Conservation (phyloP, 495 filamentous ascomycete species). For the Peziza echinospora region DNA sequence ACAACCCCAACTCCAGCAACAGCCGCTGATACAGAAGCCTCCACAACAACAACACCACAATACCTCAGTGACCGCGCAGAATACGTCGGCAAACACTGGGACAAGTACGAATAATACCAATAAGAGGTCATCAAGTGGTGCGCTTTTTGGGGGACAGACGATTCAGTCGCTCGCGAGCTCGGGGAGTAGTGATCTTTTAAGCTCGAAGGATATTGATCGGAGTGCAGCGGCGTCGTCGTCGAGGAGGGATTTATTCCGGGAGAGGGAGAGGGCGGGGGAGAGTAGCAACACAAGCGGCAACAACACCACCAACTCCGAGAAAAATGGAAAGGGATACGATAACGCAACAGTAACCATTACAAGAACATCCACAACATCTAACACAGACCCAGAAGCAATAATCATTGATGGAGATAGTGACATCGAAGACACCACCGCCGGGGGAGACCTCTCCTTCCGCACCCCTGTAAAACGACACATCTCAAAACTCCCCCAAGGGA, state of each 20-base stretch:
- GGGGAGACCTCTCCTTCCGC: constrained; percentile 14
- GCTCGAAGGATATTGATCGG: constrained; percentile 19
- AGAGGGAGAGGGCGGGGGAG: constrained; percentile 16
- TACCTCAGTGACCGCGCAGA: too few relatives aligned
- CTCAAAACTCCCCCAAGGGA: constrained; percentile 51
- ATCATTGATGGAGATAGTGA: not conserved
- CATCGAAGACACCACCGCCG: not conserved
- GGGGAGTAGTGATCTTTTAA: not conserved
- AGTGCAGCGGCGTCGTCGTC: constrained; percentile 10
- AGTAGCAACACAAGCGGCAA: not conserved
- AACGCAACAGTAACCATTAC: constrained; percentile 16
- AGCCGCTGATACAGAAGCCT: constrained; percentile 5
- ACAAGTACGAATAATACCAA: too few relatives aligned
- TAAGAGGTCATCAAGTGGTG: not conserved
- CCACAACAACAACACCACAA: too few relatives aligned
- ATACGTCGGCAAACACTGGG: too few relatives aligned
- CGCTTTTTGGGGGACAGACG: not conserved
- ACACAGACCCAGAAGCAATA: too few relatives aligned
- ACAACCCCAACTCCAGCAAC: constrained; percentile 1
- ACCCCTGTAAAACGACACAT: constrained; percentile 15
- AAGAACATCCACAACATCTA: constrained; percentile 17
- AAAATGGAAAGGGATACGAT: constrained; percentile 9
- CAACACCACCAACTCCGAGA: constrained; percentile 6
- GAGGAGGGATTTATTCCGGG: constrained; percentile 7
- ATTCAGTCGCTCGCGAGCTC: too few relatives aligned